Evolutionary conservation across 2,329 filamentous ascomycete species (phyloP).

Genomic region (Aureobasidium leucospermi): DNA sequence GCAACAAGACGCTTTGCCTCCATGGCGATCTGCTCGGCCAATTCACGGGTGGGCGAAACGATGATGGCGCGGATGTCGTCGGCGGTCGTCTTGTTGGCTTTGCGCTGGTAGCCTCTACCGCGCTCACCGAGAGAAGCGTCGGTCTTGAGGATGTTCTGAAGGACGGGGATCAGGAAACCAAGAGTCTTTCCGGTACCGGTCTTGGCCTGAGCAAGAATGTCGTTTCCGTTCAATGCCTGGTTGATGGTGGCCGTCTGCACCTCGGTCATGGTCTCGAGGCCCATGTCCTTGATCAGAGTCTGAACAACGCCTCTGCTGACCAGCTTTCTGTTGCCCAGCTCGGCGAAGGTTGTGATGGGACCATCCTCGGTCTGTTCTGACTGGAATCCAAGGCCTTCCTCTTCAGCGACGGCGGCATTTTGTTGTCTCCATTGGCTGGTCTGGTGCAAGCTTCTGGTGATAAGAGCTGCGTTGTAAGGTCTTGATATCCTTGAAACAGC

Average conservation of each 20-base stretch:
- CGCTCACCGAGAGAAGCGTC: conserved; percentile 54
- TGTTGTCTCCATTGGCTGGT: conserved; percentile 31
- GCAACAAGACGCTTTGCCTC: conserved; percentile 65
- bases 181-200: conserved; percentile 96
- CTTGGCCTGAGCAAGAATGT: conserved; percentile 87
- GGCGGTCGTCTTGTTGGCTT: conserved; percentile 27
- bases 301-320: conserved; percentile 60
- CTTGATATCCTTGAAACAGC: neutral
- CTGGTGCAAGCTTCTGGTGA: conserved; percentile 28
- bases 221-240: conserved; percentile 68
- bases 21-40: conserved; percentile 57
- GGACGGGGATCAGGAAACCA: conserved; percentile 78
- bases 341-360: conserved; percentile 33
- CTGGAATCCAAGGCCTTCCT: conserved; percentile 19
- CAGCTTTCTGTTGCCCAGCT: conserved; percentile 37
- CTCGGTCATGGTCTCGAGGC: conserved; percentile 80
- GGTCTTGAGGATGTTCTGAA: conserved; percentile 67
- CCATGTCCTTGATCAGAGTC: conserved; percentile 64
- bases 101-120: neutral
- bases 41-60: conserved; percentile 56
- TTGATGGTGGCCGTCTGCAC: conserved; percentile 82
- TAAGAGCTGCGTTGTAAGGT: neutral
- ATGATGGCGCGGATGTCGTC: conserved; percentile 53
- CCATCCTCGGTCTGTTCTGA: conserved; percentile 13
- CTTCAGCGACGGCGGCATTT: conserved; percentile 25